A percentile compares a stretch with the other conserved stretches of the same genome.
These are phyloP conservation scores for Exidia glandulosa DNA, from an alignment of 768 basidiomycete genomes.

Conservation along the genomic window DNA sequence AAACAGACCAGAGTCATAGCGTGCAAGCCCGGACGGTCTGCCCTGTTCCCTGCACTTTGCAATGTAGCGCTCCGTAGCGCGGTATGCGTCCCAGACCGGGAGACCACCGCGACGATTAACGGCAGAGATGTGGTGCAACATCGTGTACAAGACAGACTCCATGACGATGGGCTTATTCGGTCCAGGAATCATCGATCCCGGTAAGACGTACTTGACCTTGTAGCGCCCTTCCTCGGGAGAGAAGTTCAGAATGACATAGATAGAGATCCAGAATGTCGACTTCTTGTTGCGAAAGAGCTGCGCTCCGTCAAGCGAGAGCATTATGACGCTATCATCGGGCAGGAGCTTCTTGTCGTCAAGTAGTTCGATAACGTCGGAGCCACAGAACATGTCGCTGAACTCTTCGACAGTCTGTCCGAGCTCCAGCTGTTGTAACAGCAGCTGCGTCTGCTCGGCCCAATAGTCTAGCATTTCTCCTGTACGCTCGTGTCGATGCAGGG, in stretches of 20 bases:
- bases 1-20: neutral
- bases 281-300: conserved; percentile 29
- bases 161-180: conserved; percentile 22
- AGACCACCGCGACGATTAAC: conserved; percentile 20
- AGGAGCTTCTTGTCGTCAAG: conserved; percentile 7
- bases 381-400: conserved; percentile 8
- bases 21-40: neutral
- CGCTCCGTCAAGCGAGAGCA: conserved; percentile 29
- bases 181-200: conserved; percentile 21
- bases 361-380: conserved; percentile 5
- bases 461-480: conserved; percentile 2
- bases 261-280: conserved; percentile 25
- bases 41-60: neutral
- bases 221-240: conserved; percentile 17
- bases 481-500: neutral
- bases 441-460: neutral
- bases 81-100: conserved; percentile 21
- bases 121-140: conserved; percentile 22
- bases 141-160: conserved; percentile 25
- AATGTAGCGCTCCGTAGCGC: neutral
- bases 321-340: conserved; percentile 20
- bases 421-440: conserved; percentile 1
- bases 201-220: conserved; percentile 21
- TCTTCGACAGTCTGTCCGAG: neutral
- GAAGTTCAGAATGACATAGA: conserved; percentile 28